These are phyloP conservation scores for Kwoniella heveanensis DNA, from an alignment of 768 basidiomycete species.

Conservation along the genomic window DNA sequence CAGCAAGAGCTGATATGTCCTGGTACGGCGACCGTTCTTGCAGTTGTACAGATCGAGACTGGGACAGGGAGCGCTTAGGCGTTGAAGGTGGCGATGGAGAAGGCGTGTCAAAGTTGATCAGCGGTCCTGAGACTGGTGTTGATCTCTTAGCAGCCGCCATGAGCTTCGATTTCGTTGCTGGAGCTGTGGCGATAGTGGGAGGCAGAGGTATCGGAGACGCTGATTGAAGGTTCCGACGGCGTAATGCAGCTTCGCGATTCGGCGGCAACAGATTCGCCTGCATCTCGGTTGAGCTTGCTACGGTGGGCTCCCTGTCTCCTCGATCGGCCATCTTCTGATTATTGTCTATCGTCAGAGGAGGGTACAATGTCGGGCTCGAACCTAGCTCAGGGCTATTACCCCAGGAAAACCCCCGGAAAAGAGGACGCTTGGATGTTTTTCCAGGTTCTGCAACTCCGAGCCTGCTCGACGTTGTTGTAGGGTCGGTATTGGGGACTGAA, in stretches of 20 bases:
- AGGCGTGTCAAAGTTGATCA: conserved; percentile 31
- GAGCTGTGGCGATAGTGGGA: not conserved
- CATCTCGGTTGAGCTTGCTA: not conserved
- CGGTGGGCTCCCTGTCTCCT: no score
- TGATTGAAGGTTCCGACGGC: conserved; percentile 32
- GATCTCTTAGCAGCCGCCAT: not conserved
- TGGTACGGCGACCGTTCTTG: not conserved
- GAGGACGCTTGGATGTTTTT: not conserved
- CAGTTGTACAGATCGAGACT: not conserved
- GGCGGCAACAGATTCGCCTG: conserved; percentile 25
- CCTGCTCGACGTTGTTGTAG: not conserved
- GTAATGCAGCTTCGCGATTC: conserved; percentile 42
- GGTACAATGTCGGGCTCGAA: not conserved
- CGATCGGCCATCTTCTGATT: no score
- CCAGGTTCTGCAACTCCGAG: not conserved
- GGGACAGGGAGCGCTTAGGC: not conserved
- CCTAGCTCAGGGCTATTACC: not conserved
- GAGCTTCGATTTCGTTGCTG: no score
- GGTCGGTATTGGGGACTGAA: conserved; percentile 3
- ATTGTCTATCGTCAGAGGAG: not conserved
- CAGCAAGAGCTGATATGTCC: conserved; percentile 26
- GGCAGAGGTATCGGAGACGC: not conserved
- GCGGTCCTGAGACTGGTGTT: conserved; percentile 25
- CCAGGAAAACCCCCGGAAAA: not conserved
- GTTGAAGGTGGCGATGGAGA: conserved; percentile 11